Percentiles rank a stretch among this genome's conserved stretches.
These are phyloP conservation scores for Agaricus subrufescens DNA, from an alignment of 768 basidiomycete genomes.

Conservation along the genomic window DNA sequence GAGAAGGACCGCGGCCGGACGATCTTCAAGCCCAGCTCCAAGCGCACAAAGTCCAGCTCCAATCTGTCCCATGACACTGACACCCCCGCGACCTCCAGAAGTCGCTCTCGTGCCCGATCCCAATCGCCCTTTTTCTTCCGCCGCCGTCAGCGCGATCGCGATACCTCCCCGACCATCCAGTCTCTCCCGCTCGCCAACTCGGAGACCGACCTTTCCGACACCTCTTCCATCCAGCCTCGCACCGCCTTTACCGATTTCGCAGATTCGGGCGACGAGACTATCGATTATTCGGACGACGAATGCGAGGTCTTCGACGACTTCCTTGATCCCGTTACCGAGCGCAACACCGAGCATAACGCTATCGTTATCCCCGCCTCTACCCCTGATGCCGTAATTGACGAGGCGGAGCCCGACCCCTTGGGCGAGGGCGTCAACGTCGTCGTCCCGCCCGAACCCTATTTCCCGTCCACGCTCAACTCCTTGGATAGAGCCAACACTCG, in stretches of 20 bases:
- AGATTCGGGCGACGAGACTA: conserved; percentile 63
- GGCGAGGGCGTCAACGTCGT: conserved; percentile 93
- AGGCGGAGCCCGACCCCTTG: conserved; percentile 75
- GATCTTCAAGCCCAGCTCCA: conserved; percentile 30
- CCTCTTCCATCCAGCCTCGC: conserved; percentile 53
- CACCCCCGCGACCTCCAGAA: conserved; percentile 30
- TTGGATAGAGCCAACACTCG: conserved; percentile 24
- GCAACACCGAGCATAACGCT: conserved; percentile 85
- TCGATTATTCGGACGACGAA: conserved; percentile 54
- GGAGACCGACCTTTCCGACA: conserved; percentile 56
- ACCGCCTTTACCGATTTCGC: conserved; percentile 57
- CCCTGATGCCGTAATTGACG: conserved; percentile 29
- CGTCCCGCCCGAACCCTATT: conserved; percentile 79
- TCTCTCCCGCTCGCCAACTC: conserved; percentile 55
- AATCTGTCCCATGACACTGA: conserved; percentile 17
- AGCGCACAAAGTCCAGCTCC: conserved; percentile 37
- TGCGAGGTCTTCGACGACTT: conserved; percentile 49
- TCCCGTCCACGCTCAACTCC: conserved; percentile 65
- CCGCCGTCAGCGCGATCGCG: conserved; percentile 60
- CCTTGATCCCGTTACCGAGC: conserved; percentile 79
- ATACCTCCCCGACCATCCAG: conserved; percentile 51
- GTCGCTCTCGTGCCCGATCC: conserved; percentile 53
- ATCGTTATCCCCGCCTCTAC: conserved; percentile 32
- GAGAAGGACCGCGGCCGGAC: conserved; percentile 52
- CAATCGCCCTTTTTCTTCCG: conserved; percentile 81